Base-by-base conservation (phyloP, 768 basidiomycete genomes). In the Pisolithus orientalis region DNA sequence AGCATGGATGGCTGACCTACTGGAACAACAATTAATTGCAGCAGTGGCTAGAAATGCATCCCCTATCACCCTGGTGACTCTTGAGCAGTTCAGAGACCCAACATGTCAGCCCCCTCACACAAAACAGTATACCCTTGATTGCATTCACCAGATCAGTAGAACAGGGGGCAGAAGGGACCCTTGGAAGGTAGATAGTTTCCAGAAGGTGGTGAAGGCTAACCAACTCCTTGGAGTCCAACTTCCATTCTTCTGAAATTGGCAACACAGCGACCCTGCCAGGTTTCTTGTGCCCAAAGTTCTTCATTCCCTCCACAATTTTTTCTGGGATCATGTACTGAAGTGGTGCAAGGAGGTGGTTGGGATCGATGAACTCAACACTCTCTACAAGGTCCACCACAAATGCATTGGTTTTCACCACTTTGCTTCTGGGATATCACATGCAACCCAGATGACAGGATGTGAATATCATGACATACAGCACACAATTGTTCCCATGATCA, bases 381-480 rank as follows among this genome's bases (percentile, higher is more conserved):
- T 10, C 0, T 59, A 9, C 29, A 1, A 39, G n/a, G 49, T 24
- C 39, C 49, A n/a, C n/a, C n/a, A n/a, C n/a, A n/a, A n/a, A n/a
- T 53, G 1, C 56, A 59, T 40, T 50, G 49, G 29, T 17, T 14
- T 1, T 14, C 54, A 5, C 21, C 72, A 74, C 29, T 77, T 75
- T 49, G 51, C 58, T 7, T 62, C 68, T 17, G 72, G 75, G 0
- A 67, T 77, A 6, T 72, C 68, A 5, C 57, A 61, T 6, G 39
- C 75, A 28, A 74, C 74, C 29, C 74, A n/a, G n/a, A n/a, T n/a
- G n/a, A n/a, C n/a, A n/a, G n/a, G n/a, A n/a, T n/a, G n/a, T n/a
- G n/a, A n/a, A 76, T 70, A 75, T 47, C 53, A 65, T 0, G 66
- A 76, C 27, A 52, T 76, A 4, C 64, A 76, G 51, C 50, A 62